These are phyloP conservation scores for Barbarea vulgaris DNA, from an alignment of 345 rosid genomes.

Conservation along the genomic window DNA sequence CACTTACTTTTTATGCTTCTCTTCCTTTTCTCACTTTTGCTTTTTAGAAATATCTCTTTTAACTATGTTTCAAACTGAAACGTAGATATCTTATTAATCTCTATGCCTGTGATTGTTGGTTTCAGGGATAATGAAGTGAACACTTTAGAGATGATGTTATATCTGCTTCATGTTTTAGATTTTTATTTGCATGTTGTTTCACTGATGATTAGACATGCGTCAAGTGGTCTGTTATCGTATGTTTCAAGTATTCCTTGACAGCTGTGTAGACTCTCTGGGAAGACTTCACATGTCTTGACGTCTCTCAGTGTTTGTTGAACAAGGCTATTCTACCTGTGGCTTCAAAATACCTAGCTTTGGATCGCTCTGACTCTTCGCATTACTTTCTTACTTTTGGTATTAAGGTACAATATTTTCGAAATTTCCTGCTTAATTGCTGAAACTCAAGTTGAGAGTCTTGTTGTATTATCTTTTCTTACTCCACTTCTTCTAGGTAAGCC, in stretches of 20 bases:
- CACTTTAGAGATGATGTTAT: neutral
- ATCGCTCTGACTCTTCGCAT: constrained; percentile 44
- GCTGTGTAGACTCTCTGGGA: constrained; percentile 68
- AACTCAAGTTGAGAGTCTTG: neutral
- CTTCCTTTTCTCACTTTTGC: neutral
- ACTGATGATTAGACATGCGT: neutral
- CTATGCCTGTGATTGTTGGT: neutral
- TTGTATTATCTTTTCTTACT: constrained; percentile 8
- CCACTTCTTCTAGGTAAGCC: constrained; percentile 54
- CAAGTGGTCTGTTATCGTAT: neutral
- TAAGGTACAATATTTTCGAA: constrained; percentile 53
- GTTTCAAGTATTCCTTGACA: constrained; percentile 51
- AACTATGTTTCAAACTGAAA: neutral
- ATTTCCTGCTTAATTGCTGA: neutral
- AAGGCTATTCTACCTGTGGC: constrained; percentile 63
- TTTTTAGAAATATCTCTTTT: neutral
- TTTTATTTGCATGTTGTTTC: neutral
- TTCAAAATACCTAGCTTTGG: constrained; percentile 56
- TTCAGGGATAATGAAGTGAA: neutral
- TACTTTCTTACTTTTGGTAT: constrained; percentile 60
- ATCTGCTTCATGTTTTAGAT: neutral
- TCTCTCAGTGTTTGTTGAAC: constrained; percentile 78
- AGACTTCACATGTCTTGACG: constrained; percentile 88
- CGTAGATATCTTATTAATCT: neutral
- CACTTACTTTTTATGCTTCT: neutral